Base-by-base conservation (phyloP, 257 asterid genomes). In the Nicotiana tabacum region DNA sequence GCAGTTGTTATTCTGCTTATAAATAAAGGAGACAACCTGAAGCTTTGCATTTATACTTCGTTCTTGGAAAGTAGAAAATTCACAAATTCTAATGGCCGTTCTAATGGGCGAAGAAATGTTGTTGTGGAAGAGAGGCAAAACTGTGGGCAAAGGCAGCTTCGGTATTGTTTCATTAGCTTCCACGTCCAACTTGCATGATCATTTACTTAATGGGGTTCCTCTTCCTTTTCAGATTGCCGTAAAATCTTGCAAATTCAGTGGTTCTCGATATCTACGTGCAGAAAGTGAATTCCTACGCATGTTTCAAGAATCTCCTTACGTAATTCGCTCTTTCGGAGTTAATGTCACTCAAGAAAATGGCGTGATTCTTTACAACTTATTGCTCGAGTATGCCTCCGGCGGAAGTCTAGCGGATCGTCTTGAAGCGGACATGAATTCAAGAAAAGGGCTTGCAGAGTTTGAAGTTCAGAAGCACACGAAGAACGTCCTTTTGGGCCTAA, bases 101-200 rank as follows among this genome's bases (percentile, higher is more conserved):
- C 2, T 37, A 37, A 39, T 6, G 46, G 9, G 46, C 9, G 46
- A 39, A 39, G 46, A 39, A 6, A 9, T 1, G 43, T 37, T 39
- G 56, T 51, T 11, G 56, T 51, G 56, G 56, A 11, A 51, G 56
- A 51, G 83, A 2, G 62, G 11, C 3, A 27, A 24, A 13, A 24
- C 13, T 15, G 15, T 65, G 69, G 83, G 77, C 5, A n/a, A 24
- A 27, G 83, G 83, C 4, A 3, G 61, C 0, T 81, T 66, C 51
- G 84, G 79, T 10, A 2, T 53, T 9, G 84, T 66, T 29, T 81
- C 79, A 10, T 66, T 67, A 60, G 84, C 84, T 2, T 46, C 64
- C 46, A 1, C 6, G 2, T n/a, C 17, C 3, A 10, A 15, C 27
- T 51, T 30, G 8, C 6, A 30, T 0, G 12, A 17, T n/a, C 29